These are phyloP conservation scores for Solioccasus polychromus DNA, from an alignment of 768 basidiomycete genomes.

Conservation along the genomic window DNA sequence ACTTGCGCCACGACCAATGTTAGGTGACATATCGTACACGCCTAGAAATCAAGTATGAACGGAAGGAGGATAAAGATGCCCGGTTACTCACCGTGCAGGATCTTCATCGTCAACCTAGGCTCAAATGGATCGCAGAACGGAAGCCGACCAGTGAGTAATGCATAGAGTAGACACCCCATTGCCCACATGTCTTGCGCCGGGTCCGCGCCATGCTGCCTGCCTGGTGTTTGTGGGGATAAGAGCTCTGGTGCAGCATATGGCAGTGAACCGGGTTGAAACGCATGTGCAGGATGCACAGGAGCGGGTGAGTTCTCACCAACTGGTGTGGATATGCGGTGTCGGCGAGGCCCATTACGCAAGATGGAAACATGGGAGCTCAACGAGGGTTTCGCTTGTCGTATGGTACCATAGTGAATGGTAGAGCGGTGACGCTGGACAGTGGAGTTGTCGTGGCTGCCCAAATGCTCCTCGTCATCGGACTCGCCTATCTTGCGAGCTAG, in stretches of 20 bases:
- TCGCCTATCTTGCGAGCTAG: constrained; percentile 68
- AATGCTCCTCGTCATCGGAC: constrained; percentile 34
- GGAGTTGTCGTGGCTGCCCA: constrained; percentile 8
- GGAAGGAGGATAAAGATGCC: neutral
- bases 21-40: constrained; percentile 54
- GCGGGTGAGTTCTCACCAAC: constrained; percentile 29
- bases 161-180: constrained; percentile 84
- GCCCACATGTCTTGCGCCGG: constrained; percentile 97
- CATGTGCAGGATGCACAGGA: constrained; percentile 33
- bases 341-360: constrained; percentile 37
- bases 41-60: constrained; percentile 40
- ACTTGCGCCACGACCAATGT: constrained; percentile 59
- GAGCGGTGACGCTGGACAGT: constrained; percentile 25
- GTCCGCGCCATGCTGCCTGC: constrained; percentile 32
- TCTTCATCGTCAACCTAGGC: constrained; percentile 88
- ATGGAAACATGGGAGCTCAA: constrained; percentile 14
- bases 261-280: constrained; percentile 77
- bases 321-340: constrained; percentile 49
- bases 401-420: constrained; percentile 25
- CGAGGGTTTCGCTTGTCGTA: constrained; percentile 23
- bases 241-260: constrained; percentile 92
- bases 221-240: constrained; percentile 55
- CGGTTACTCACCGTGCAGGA: constrained; percentile 67
- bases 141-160: constrained; percentile 77
- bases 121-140: constrained; percentile 92